Evolutionary conservation across 1,284 basidiomycete species (phyloP).

Genomic region (Boletus semigastroideus): DNA sequence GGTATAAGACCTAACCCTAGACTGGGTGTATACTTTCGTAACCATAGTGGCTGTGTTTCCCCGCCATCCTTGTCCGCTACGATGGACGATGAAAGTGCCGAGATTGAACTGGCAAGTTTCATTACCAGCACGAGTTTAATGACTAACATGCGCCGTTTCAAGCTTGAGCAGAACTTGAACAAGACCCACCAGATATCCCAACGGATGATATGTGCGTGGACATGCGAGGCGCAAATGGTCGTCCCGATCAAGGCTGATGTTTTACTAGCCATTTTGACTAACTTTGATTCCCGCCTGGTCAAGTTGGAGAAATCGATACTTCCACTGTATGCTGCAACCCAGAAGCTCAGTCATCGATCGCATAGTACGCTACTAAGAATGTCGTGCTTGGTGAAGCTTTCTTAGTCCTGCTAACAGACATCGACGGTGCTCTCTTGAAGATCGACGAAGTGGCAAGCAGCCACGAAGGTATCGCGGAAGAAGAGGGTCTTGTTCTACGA

Average conservation of each 20-base stretch:
- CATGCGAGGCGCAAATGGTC: background rate
- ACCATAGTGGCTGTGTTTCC: background rate
- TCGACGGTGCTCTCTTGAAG: constrained; percentile 71
- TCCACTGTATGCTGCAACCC: constrained; percentile 72
- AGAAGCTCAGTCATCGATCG: constrained; percentile 67
- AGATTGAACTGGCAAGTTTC: constrained; percentile 22
- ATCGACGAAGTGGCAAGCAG: constrained; percentile 76
- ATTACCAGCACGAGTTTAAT: background rate
- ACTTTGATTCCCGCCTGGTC: constrained; percentile 73
- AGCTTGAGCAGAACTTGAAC: constrained; percentile 84
- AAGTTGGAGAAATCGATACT: constrained; percentile 80
- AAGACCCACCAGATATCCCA: constrained; percentile 81
- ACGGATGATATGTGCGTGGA: constrained; percentile 71
- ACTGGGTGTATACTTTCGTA: too few relatives aligned
- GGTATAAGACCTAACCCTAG: too few relatives aligned
- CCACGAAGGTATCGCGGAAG: constrained; percentile 72
- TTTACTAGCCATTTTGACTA: constrained; percentile 67
- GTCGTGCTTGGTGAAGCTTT: background rate
- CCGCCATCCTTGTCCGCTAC: background rate
- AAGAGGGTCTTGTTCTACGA: constrained; percentile 72
- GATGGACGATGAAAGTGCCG: constrained; percentile 32
- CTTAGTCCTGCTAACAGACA: constrained; percentile 51
- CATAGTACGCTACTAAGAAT: constrained; percentile 53
- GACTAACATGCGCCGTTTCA: background rate
- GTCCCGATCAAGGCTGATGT: constrained; percentile 12